Conservation (phyloP, 2,329 filamentous ascomycete genomes). For the Curvularia verruculosa region DNA sequence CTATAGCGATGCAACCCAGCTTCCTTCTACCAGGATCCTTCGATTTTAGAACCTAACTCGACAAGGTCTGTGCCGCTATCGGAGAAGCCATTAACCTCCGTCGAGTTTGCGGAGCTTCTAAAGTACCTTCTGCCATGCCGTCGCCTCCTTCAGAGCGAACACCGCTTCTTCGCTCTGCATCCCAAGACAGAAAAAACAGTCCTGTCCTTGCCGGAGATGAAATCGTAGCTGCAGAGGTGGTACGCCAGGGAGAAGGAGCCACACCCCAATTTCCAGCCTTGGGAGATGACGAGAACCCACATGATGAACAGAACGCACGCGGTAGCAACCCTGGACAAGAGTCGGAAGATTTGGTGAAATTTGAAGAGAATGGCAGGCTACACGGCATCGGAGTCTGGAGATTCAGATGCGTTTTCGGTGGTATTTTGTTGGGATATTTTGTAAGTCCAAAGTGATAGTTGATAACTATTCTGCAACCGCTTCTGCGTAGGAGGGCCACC, state of each 20-base stretch:
- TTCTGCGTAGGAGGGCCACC: neutral
- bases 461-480: neutral
- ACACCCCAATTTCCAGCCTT: slow-evolving; percentile 30
- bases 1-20: slow-evolving; percentile 2
- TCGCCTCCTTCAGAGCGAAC: slow-evolving; percentile 39
- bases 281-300: slow-evolving; percentile 31
- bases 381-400: slow-evolving; percentile 40
- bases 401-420: slow-evolving; percentile 48
- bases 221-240: slow-evolving; percentile 28
- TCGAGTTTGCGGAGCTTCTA: neutral
- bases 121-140: slow-evolving; percentile 17
- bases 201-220: slow-evolving; percentile 33
- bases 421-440: slow-evolving; percentile 48
- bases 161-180: slow-evolving; percentile 35
- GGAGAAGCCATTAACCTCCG: neutral
- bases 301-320: slow-evolving; percentile 33
- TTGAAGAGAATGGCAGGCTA: slow-evolving; percentile 42
- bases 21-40: neutral
- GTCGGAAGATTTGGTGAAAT: slow-evolving; percentile 28
- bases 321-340: slow-evolving; percentile 30
- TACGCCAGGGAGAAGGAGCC: slow-evolving; percentile 32
- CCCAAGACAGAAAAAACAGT: slow-evolving; percentile 20
- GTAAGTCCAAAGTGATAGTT: slow-evolving; percentile 29
- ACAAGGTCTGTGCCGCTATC: neutral
- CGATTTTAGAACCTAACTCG: neutral